Percentiles rank a stretch among this genome's conserved stretches.
phyloP scores from a whole-genome alignment of 2,329 filamentous ascomycete species.

The Byssochlamys sp. region DNA sequence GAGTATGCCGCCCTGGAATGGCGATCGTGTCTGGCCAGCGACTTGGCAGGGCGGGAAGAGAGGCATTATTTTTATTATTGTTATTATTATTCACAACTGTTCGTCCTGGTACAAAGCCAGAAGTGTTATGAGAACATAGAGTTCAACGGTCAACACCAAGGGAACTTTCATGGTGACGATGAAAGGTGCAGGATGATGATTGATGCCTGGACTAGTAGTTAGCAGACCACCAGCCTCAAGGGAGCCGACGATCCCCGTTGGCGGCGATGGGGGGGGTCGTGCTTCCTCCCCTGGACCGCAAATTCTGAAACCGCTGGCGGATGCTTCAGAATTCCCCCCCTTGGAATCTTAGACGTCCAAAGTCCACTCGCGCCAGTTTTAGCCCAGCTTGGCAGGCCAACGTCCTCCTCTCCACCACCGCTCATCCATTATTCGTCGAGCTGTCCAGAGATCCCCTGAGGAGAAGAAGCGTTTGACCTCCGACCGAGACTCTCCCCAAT shows the following conservation, averaged over 20 bases:
- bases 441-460: not conserved
- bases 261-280: not conserved
- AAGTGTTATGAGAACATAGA: no score
- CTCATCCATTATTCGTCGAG: not conserved
- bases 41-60: not conserved
- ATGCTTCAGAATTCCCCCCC: slow-evolving; percentile 8
- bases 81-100: no score
- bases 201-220: not conserved
- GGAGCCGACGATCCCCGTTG: not conserved
- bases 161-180: no score
- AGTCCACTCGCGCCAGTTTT: slow-evolving; percentile 7
- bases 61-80: no score
- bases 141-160: no score
- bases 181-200: no score
- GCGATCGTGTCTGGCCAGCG: not conserved
- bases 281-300: not conserved
- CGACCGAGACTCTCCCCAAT: not conserved
- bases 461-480: not conserved
- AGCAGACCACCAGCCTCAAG: not conserved
- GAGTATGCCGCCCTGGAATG: not conserved
- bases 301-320: slow-evolving; percentile 9
- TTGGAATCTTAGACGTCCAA: not conserved
- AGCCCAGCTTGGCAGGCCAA: not conserved
- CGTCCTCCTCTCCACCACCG: not conserved
- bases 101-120: no score